Evolutionary conservation across 2,329 filamentous ascomycete species (phyloP).

Genomic region (Colletotrichum liaoningense): DNA sequence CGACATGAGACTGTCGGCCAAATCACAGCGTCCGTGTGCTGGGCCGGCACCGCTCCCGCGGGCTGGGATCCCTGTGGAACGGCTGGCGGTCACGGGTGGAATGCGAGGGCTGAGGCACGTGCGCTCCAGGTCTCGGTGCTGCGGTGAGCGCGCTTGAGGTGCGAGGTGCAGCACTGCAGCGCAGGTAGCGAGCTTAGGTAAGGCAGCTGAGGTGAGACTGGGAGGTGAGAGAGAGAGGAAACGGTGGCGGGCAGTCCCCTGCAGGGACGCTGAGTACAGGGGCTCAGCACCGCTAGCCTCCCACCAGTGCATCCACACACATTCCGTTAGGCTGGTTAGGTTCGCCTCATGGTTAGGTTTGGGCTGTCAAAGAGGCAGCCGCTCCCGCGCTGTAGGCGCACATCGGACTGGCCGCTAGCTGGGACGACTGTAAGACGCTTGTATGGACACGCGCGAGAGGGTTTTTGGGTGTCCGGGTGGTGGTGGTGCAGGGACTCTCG

Average conservation of each 20-base stretch:
- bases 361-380: constrained; percentile 15
- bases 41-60: background rate
- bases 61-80: constrained; percentile 1
- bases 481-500: background rate
- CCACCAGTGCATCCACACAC: background rate
- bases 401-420: constrained; percentile 29
- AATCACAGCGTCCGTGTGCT: constrained; percentile 12
- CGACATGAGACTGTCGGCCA: constrained; percentile 21
- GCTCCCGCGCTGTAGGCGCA: constrained; percentile 6
- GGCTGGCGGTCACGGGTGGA: background rate
- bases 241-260: constrained; percentile 3
- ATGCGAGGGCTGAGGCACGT: constrained; percentile 23
- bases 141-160: constrained; percentile 1
- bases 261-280: constrained; percentile 2
- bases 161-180: background rate
- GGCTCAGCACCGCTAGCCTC: constrained; percentile 10
- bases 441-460: background rate
- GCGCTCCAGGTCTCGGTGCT: background rate
- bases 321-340: background rate
- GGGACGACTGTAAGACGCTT: constrained; percentile 19
- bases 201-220: background rate
- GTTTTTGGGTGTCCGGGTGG: too few species aligned
- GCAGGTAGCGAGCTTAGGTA: background rate
- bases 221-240: background rate
- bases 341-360: constrained; percentile 2